phyloP scores from a whole-genome alignment of 768 basidiomycete genomes.

The Phaeolepiota aurea region DNA sequence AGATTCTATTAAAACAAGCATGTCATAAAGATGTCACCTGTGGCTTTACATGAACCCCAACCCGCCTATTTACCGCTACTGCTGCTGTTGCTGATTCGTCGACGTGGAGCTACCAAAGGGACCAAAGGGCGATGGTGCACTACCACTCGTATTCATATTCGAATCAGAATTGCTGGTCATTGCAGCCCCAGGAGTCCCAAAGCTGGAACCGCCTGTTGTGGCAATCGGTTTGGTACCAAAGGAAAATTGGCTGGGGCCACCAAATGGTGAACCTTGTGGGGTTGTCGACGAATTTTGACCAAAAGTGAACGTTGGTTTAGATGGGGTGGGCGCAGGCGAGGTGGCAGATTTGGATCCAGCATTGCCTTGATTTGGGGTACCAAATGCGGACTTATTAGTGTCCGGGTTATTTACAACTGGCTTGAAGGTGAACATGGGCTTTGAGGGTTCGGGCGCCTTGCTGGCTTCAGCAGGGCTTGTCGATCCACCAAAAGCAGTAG shows the following conservation, averaged over 20 bases:
- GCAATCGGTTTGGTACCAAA: not conserved
- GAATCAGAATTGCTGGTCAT: constrained; percentile 1
- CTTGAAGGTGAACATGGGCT: not conserved
- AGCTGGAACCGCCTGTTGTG: too few species aligned
- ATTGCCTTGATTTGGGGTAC: not conserved
- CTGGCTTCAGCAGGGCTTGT: not conserved
- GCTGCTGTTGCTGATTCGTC: too few species aligned
- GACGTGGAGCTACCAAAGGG: not conserved
- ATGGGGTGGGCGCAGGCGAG: not conserved
- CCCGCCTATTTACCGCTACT: too few species aligned
- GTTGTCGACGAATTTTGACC: not conserved
- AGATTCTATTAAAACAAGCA: too few species aligned
- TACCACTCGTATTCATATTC: not conserved
- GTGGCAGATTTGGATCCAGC: too few species aligned
- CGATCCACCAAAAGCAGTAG: not conserved
- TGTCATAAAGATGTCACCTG: too few species aligned
- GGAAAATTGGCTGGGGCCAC: not conserved
- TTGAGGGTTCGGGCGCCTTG: not conserved
- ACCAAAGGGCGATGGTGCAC: not conserved
- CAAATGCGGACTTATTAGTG: not conserved
- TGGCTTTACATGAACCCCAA: too few species aligned
- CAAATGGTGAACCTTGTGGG: not conserved
- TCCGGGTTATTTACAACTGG: not conserved
- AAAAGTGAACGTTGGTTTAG: not conserved
- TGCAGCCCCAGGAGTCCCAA: constrained; percentile 2